Evolutionary conservation across 2,329 filamentous ascomycete genomes (phyloP).

Genomic region (Pyrenophora seminiperda): DNA sequence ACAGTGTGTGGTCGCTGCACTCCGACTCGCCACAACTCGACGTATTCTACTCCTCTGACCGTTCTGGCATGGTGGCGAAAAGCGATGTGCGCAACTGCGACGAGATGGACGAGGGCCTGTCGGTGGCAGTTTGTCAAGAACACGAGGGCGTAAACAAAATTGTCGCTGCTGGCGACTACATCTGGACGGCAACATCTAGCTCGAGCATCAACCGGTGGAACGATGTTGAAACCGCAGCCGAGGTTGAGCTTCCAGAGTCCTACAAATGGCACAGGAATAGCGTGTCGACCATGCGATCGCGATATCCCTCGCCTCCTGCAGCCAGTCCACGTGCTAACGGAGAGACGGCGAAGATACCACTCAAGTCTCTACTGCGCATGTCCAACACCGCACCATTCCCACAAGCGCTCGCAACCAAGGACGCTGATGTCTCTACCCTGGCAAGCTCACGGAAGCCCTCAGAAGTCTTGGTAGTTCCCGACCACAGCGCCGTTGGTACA

Average conservation of each 20-base stretch:
- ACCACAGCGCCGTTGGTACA: constrained; percentile 42
- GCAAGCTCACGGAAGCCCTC: constrained; percentile 62
- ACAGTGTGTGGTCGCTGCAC: constrained; percentile 95
- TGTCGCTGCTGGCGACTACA: constrained; percentile 69
- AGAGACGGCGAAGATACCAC: constrained; percentile 67
- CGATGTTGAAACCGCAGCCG: constrained; percentile 78
- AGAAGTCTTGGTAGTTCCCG: constrained; percentile 57
- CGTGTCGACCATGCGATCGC: constrained; percentile 53
- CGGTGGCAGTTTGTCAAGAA: constrained; percentile 89
- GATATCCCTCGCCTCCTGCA: constrained; percentile 48
- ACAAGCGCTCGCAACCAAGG: constrained; percentile 55
- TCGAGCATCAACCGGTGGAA: constrained; percentile 93
- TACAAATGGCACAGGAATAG: constrained; percentile 60
- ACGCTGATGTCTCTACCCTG: constrained; percentile 62
- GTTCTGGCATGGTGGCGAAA: constrained; percentile 92
- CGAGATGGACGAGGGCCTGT: constrained; percentile 85
- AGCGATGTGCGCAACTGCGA: constrained; percentile 81
- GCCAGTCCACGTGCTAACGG: constrained; percentile 41
- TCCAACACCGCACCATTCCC: constrained; percentile 84
- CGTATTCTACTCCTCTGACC: constrained; percentile 93
- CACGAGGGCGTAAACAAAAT: constrained; percentile 77
- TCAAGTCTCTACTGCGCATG: constrained; percentile 77
- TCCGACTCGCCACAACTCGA: constrained; percentile 84
- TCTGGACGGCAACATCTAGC: constrained; percentile 89
- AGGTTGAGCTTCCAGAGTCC: constrained; percentile 63